These are phyloP conservation scores for Colletotrichum shisoi DNA, from an alignment of 2,329 filamentous ascomycete genomes.

Conservation along the genomic window DNA sequence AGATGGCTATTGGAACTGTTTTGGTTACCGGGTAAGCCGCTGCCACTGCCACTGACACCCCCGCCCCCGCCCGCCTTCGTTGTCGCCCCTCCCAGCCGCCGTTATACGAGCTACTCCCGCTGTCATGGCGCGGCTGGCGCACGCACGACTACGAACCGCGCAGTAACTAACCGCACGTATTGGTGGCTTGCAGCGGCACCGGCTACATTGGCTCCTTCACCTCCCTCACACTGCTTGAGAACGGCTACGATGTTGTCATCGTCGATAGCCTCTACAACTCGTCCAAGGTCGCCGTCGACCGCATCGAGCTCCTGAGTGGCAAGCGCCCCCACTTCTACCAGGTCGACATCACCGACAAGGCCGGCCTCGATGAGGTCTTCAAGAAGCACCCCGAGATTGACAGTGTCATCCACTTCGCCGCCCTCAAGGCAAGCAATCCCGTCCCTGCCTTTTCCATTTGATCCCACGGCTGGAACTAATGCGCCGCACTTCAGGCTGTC, in stretches of 20 bases:
- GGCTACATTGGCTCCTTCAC: slow-evolving; percentile 99
- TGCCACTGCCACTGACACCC: slow-evolving; percentile 48
- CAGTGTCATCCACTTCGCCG: slow-evolving; percentile 98
- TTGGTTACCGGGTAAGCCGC: slow-evolving; percentile 93
- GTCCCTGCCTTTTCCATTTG: neutral
- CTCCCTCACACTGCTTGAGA: slow-evolving; percentile 85
- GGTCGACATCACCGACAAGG: slow-evolving; percentile 86
- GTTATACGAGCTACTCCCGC: slow-evolving; percentile 3
- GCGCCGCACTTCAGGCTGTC: slow-evolving; percentile 71
- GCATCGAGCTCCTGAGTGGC: slow-evolving; percentile 91
- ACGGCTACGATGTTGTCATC: slow-evolving; percentile 95
- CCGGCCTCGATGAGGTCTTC: slow-evolving; percentile 85
- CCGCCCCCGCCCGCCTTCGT: too few species aligned
- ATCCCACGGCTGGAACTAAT: neutral
- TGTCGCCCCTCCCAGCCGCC: neutral
- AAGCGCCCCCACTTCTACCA: slow-evolving; percentile 87
- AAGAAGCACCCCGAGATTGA: slow-evolving; percentile 89
- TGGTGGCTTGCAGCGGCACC: slow-evolving; percentile 73
- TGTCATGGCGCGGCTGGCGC: slow-evolving; percentile 25
- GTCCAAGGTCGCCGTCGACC: slow-evolving; percentile 86
- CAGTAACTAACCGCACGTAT: slow-evolving; percentile 26
- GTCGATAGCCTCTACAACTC: slow-evolving; percentile 98
- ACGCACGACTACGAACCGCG: neutral
- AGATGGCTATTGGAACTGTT: slow-evolving; percentile 85
- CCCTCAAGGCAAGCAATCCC: slow-evolving; percentile 77